Evolutionary conservation across 2,329 filamentous ascomycete genomes (phyloP).

Genomic region (Raffaelea arxii): DNA sequence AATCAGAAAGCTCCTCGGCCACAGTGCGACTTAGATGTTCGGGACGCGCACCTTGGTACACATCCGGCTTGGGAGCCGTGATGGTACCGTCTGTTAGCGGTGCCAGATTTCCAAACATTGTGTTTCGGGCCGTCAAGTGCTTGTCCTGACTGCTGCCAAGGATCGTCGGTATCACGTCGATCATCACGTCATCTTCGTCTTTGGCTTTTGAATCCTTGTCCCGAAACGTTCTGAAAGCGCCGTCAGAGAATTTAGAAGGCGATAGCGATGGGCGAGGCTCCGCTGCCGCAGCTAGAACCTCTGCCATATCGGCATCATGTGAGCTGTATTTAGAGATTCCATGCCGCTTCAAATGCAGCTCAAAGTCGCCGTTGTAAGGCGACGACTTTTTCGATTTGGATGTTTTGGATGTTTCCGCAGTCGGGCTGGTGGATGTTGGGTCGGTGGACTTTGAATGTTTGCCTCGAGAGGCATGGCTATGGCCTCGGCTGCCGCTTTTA

Average conservation of each 20-base stretch:
- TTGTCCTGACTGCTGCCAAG: constrained; percentile 13
- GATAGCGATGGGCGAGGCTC: constrained; percentile 23
- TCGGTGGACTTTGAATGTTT: constrained; percentile 9
- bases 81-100: constrained; percentile 22
- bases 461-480: constrained; percentile 8
- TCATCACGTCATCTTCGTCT: constrained; percentile 24
- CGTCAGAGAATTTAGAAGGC: constrained; percentile 21
- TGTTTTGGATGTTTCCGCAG: constrained; percentile 5
- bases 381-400: constrained; percentile 17
- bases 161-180: constrained; percentile 23
- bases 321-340: constrained; percentile 18
- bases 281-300: constrained; percentile 19
- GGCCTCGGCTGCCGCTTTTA: no score
- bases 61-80: constrained; percentile 19
- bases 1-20: constrained; percentile 14
- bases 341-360: constrained; percentile 26
- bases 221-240: constrained; percentile 20
- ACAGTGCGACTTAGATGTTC: constrained; percentile 17
- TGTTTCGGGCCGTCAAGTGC: constrained; percentile 17
- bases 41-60: constrained; percentile 20
- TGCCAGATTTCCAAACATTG: constrained; percentile 25
- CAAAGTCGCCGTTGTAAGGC: constrained; percentile 24
- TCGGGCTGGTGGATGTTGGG: constrained; percentile 11
- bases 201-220: constrained; percentile 17
- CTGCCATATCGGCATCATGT: constrained; percentile 21